Evolutionary conservation across 371 early-diverging fungal species (phyloP).

Genomic region (Mucor racemosus): DNA sequence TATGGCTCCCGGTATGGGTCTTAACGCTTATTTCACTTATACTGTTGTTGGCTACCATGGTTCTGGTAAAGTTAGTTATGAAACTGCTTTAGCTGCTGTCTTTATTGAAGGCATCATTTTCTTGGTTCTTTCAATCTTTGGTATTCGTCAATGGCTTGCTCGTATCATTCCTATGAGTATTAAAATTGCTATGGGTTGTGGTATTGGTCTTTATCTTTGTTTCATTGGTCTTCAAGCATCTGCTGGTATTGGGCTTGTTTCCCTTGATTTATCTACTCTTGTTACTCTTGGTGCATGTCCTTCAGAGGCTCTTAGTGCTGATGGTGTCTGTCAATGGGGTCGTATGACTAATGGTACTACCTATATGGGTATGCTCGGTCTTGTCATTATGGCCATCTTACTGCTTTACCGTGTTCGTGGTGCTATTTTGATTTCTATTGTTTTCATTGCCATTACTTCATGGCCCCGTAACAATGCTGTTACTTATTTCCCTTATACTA

Average conservation of each 20-base stretch:
- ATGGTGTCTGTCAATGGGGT: constrained; percentile 57
- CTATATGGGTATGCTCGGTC: constrained; percentile 78
- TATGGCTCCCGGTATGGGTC: constrained; percentile 81
- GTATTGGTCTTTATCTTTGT: constrained; percentile 78
- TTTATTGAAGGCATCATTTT: constrained; percentile 83
- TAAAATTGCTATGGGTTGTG: constrained; percentile 76
- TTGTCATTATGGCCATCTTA: constrained; percentile 70
- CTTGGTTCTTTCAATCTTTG: constrained; percentile 69
- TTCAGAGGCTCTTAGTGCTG: constrained; percentile 47
- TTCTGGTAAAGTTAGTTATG: constrained; percentile 67
- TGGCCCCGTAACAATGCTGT: constrained; percentile 69
- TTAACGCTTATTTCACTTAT: constrained; percentile 84
- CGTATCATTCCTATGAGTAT: constrained; percentile 73
- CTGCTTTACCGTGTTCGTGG: constrained; percentile 73
- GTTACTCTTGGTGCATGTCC: constrained; percentile 76
- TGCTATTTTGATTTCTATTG: constrained; percentile 73
- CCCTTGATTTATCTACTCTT: constrained; percentile 62
- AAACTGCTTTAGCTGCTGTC: constrained; percentile 78
- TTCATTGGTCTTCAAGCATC: constrained; percentile 79
- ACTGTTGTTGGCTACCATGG: constrained; percentile 82
- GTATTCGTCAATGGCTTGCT: constrained; percentile 81
- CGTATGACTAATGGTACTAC: constrained; percentile 71
- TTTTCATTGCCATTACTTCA: constrained; percentile 71
- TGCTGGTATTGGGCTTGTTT: constrained; percentile 79
- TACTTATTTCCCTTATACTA: constrained; percentile 77